A percentile compares a stretch with the other conserved stretches of the same genome.
phyloP scores from a whole-genome alignment of 164 flowering plant genomes.

The Protea cynaroides region DNA sequence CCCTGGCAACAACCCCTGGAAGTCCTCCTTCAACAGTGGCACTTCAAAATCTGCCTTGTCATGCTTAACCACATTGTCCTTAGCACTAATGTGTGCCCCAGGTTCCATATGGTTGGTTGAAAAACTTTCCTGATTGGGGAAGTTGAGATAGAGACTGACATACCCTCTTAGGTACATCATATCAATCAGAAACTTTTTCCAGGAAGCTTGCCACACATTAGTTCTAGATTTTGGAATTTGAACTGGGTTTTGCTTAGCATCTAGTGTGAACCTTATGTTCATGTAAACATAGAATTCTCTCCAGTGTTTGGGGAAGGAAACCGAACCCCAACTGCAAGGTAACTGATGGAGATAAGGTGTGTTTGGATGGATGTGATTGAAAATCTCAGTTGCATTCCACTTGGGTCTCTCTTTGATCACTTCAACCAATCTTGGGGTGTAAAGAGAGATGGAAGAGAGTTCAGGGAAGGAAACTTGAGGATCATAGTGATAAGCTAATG shows the following conservation, averaged over 20 bases:
- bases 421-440: conserved; percentile 83
- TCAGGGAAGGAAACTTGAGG: conserved; percentile 87
- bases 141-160: conserved; percentile 86
- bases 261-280: conserved; percentile 93
- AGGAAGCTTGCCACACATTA: conserved; percentile 98
- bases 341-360: conserved; percentile 95
- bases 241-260: conserved; percentile 85
- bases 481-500: conserved; percentile 80
- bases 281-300: conserved; percentile 92
- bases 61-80: conserved; percentile 71
- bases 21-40: conserved; percentile 68
- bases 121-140: conserved; percentile 86
- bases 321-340: conserved; percentile 98
- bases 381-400: conserved; percentile 85
- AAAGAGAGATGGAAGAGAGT: conserved; percentile 83
- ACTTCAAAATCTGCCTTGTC: conserved; percentile 80
- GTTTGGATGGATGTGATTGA: conserved; percentile 80
- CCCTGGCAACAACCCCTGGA: conserved; percentile 48
- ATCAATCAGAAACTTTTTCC: conserved; percentile 96
- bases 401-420: conserved; percentile 91
- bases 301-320: conserved; percentile 99
- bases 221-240: conserved; percentile 93
- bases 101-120: conserved; percentile 99
- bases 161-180: conserved; percentile 98
- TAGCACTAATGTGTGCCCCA: conserved; percentile 89